Conservation (phyloP, 2,329 filamentous ascomycete species). For the Pseudovirgaria hyperparasitica region DNA sequence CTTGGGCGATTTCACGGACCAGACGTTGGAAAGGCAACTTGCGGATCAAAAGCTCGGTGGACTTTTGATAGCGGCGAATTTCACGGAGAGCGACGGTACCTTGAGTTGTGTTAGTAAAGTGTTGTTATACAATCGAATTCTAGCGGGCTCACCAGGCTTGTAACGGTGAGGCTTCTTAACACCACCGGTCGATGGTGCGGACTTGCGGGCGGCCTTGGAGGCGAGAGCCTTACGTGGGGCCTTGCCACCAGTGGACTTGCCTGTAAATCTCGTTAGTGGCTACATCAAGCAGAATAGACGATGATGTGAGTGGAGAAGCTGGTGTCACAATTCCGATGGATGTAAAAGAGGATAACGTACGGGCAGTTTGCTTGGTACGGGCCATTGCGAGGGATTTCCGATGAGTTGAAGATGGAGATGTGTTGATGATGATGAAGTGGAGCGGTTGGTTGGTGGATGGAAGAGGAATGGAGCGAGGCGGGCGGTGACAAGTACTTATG, state of each 20-base stretch:
- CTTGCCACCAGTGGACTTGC: slow-evolving; percentile 65
- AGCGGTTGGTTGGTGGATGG: slow-evolving; percentile 13
- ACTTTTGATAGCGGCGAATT: slow-evolving; percentile 82
- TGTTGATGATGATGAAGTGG: slow-evolving; percentile 12
- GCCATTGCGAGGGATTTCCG: slow-evolving; percentile 28
- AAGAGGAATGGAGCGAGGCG: slow-evolving; percentile 20
- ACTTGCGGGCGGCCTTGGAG: slow-evolving; percentile 98
- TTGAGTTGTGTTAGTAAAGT: slow-evolving; percentile 7
- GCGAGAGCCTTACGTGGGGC: slow-evolving; percentile 88
- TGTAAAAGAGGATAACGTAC: slow-evolving; percentile 29
- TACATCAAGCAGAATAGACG: slow-evolving; percentile 1
- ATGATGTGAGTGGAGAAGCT: slow-evolving; percentile 1
- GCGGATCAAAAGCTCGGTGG: slow-evolving; percentile 71
- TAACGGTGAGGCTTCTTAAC: slow-evolving; percentile 45
- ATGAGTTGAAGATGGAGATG: slow-evolving; percentile 3
- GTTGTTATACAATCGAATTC: no score
- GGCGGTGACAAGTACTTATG: slow-evolving; percentile 24
- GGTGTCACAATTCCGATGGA: slow-evolving; percentile 7
- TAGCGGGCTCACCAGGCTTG: slow-evolving; percentile 31
- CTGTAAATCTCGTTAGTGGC: slow-evolving; percentile 30
- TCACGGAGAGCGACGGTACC: slow-evolving; percentile 83
- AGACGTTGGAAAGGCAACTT: slow-evolving; percentile 72
- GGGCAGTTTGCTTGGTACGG: slow-evolving; percentile 44
- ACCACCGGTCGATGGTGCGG: slow-evolving; percentile 81
- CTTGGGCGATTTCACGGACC: slow-evolving; percentile 61